Evolutionary conservation across 176 grass and related monocot species (phyloP).

Genomic region (Metroxylon sagu): DNA sequence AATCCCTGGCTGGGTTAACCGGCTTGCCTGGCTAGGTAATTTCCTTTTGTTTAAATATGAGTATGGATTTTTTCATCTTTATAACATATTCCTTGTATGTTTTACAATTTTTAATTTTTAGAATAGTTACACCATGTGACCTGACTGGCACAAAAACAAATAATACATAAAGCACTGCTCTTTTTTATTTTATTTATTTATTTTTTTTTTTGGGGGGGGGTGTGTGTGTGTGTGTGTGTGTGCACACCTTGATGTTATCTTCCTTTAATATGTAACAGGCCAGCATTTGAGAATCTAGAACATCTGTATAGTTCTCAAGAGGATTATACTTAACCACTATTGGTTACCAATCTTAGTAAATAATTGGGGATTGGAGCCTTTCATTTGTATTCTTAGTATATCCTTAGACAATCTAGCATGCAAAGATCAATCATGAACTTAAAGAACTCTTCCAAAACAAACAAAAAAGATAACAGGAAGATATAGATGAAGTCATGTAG

Average conservation of each 20-base stretch:
- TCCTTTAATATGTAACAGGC: too few species aligned
- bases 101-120: conserved; percentile 1
- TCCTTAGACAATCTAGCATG: too few species aligned
- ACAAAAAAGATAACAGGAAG: too few species aligned
- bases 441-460: too few species aligned
- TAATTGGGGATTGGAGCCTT: too few species aligned
- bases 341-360: too few species aligned
- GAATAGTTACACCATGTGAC: not conserved
- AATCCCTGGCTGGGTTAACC: conserved; percentile 92
- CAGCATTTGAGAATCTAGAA: too few species aligned
- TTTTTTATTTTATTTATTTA: not conserved
- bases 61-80: conserved; percentile 16
- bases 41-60: not conserved
- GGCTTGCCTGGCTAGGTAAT: conserved; percentile 83
- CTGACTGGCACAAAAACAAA: not conserved
- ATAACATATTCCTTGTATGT: not conserved
- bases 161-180: not conserved
- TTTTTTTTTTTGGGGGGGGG: not conserved
- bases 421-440: too few species aligned
- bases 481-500: too few species aligned
- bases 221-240: not conserved
- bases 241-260: not conserved
- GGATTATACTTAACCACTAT: too few species aligned
- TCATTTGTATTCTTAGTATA: too few species aligned
- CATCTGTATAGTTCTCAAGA: too few species aligned